Base-by-base conservation (phyloP, 2,329 filamentous ascomycete species). In the Hypoxylon sp. region DNA sequence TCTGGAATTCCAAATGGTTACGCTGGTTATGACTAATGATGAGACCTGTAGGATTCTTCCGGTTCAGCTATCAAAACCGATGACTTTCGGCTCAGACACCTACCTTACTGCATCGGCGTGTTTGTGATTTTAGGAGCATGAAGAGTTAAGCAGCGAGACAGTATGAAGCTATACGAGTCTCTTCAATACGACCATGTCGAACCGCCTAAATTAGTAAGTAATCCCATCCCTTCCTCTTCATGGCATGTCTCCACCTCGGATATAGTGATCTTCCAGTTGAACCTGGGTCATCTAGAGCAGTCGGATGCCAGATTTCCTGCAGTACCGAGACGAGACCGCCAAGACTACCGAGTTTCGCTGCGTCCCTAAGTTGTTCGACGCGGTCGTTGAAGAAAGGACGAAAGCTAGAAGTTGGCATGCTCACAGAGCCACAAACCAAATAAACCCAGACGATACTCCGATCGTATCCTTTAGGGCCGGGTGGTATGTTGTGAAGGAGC, bases 181-280 rank as follows among this genome's bases (percentile, higher is more conserved):
- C 30, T 25, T 5, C 19, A 53, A 41, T n/a, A 38, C 13, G 34
- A 17, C 11, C 13, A n/a, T 19, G 9, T 14, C 34, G 5, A 25
- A 13, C 32, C 23, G n/a, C 30, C 50, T 53, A 53, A 7, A 53
- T 53, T 1, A 53, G 34, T 19, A 53, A 53, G 19, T 53, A 53
- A 25, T 53, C 32, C 50, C 50, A 53, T 25, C 32, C 50, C 32
- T 9, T 25, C 19, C 10, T 10, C 11, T 17, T 4, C 50, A 53
- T 53, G n/a, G 14, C 19, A n/a, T 28, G 7, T 41, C 50, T 41
- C 32, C 34, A 53, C 5, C 7, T n/a, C 38, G 17, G 17, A 21
- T 21, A 2, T 9, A 6, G 2, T 21, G 17, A 17, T 11, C 3
- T n/a, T 17, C 7, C 10, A 9, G 10, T 7, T 10, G 9, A n/a